These are phyloP conservation scores for Lichtheimia hyalospora DNA, from an alignment of 371 early-diverging fungal genomes.

Conservation along the genomic window DNA sequence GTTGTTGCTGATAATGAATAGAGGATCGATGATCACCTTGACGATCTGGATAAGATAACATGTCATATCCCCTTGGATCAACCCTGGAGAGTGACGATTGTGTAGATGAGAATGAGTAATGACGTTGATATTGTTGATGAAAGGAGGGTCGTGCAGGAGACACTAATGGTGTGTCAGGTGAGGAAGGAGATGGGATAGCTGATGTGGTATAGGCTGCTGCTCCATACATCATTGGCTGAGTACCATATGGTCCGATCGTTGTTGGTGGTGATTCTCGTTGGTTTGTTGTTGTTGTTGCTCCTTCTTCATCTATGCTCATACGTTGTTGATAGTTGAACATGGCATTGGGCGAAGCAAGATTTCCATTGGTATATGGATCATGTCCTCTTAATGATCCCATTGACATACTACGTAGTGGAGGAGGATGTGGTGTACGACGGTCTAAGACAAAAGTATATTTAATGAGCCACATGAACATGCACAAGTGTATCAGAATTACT, in stretches of 20 bases:
- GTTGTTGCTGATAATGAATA: too few relatives aligned
- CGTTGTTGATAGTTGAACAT: constrained; percentile 8
- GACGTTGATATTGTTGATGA: constrained; percentile 17
- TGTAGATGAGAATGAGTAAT: constrained; percentile 27
- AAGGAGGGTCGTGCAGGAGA: constrained; percentile 34
- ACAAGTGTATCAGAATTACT: background rate
- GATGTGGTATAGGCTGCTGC: constrained; percentile 15
- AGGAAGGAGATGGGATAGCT: constrained; percentile 35
- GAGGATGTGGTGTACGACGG: constrained; percentile 22
- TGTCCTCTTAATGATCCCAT: constrained; percentile 5
- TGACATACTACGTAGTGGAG: constrained; percentile 41
- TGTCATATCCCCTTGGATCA: constrained; percentile 20
- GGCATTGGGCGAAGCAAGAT: constrained; percentile 4
- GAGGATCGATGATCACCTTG: too few relatives aligned
- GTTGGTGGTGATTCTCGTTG: constrained; percentile 2
- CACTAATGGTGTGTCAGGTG: constrained; percentile 37
- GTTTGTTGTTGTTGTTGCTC: constrained; percentile 4
- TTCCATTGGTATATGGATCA: background rate
- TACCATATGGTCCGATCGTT: constrained; percentile 11
- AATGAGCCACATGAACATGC: background rate
- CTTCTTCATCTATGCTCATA: constrained; percentile 5
- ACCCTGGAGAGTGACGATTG: constrained; percentile 24
- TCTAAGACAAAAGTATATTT: constrained; percentile 4
- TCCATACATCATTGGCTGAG: constrained; percentile 14
- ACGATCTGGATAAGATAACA: constrained; percentile 3